Percentiles rank a stretch among this genome's conserved stretches.
Conservation (phyloP, 1,284 basidiomycete species). For the Sanguinoderma infundibulare region DNA sequence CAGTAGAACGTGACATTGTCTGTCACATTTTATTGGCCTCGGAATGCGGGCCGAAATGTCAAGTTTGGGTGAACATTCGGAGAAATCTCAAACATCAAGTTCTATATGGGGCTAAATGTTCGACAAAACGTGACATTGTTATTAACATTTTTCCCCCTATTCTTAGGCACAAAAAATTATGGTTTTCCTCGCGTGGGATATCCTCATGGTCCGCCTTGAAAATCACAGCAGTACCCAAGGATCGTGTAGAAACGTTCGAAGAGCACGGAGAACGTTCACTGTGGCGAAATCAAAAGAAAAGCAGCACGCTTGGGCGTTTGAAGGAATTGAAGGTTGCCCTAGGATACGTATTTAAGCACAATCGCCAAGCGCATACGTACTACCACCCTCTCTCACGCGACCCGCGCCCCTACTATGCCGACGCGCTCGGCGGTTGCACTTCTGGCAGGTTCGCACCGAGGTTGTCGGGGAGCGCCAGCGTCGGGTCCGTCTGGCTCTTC, state of each 20-base stretch:
- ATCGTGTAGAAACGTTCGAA: no score
- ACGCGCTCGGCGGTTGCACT: conserved; percentile 26
- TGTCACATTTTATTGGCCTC: not conserved
- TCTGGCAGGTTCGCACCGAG: conserved; percentile 59
- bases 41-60: not conserved
- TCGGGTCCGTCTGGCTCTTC: conserved; percentile 72
- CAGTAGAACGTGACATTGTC: not conserved
- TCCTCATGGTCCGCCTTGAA: no score
- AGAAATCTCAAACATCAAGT: not conserved
- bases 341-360: not conserved
- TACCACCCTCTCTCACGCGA: not conserved
- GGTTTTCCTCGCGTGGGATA: no score
- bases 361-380: not conserved
- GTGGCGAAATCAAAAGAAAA: no score
- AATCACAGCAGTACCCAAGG: no score
- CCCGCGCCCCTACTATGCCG: not conserved
- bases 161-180: no score
- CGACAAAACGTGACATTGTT: not conserved
- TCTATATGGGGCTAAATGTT: not conserved
- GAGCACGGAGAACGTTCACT: no score
- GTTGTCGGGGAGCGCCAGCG: conserved; percentile 83
- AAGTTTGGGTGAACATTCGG: not conserved
- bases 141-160: not conserved
- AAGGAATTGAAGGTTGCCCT: not conserved
- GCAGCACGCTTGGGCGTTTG: no score